These are phyloP conservation scores for Acmispon strigosus DNA, from an alignment of 306 rosid genomes.

Conservation along the genomic window DNA sequence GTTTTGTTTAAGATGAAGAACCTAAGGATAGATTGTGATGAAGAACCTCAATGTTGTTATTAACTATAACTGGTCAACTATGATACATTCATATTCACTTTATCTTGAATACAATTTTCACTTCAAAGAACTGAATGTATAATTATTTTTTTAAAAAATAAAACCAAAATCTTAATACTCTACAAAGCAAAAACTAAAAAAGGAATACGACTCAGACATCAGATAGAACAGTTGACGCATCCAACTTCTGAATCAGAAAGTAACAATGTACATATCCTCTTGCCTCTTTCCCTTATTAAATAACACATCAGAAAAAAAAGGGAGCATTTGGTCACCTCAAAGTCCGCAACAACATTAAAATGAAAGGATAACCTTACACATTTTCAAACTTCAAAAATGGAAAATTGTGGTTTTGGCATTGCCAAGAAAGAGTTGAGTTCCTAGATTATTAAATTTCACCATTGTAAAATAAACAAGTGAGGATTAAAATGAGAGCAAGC, in stretches of 20 bases:
- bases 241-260: slow-evolving; percentile 29
- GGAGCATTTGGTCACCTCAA: slow-evolving; percentile 39
- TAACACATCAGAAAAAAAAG: slow-evolving; percentile 31
- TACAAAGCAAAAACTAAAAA: not conserved
- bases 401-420: slow-evolving; percentile 57
- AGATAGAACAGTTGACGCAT: slow-evolving; percentile 31
- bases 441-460: slow-evolving; percentile 74
- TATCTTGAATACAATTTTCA: no score
- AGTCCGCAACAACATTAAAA: slow-evolving; percentile 31
- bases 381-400: slow-evolving; percentile 37
- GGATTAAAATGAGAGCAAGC: slow-evolving; percentile 3
- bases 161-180: no score
- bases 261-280: slow-evolving; percentile 48
- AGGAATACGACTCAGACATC: not conserved
- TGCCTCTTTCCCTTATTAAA: slow-evolving; percentile 56
- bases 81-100: no score
- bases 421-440: slow-evolving; percentile 47
- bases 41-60: no score
- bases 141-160: no score
- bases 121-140: no score
- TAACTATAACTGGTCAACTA: no score
- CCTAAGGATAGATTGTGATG: no score
- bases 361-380: slow-evolving; percentile 41
- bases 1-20: no score
- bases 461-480: slow-evolving; percentile 29